phyloP scores from a whole-genome alignment of 306 rosid genomes.

The Geum urbanum region DNA sequence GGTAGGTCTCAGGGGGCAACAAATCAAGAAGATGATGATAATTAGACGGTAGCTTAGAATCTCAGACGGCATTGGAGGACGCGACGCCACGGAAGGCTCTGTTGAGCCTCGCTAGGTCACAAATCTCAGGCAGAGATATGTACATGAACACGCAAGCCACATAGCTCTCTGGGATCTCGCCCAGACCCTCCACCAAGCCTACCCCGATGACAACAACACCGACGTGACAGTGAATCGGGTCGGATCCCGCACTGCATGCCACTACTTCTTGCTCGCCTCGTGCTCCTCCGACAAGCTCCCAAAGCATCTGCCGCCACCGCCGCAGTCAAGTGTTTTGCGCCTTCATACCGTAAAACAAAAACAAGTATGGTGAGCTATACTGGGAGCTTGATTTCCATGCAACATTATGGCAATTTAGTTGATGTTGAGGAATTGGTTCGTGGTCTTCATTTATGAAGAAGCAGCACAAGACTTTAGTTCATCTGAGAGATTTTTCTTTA shows the following conservation, averaged over 20 bases:
- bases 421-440: too few species aligned
- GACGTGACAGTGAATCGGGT: slow-evolving; percentile 10
- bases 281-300: slow-evolving; percentile 17
- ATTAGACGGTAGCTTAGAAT: slow-evolving; percentile 67
- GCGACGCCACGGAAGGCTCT: slow-evolving; percentile 86
- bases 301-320: slow-evolving; percentile 5
- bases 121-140: slow-evolving; percentile 84
- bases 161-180: slow-evolving; percentile 86
- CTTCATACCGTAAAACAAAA: too few species aligned
- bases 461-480: too few species aligned
- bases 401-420: too few species aligned
- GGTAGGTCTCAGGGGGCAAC: slow-evolving; percentile 57
- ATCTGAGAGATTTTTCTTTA: too few species aligned
- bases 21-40: slow-evolving; percentile 64
- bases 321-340: too few species aligned
- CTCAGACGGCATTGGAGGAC: slow-evolving; percentile 81
- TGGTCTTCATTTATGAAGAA: too few species aligned
- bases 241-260: slow-evolving; percentile 62
- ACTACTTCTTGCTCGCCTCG: slow-evolving; percentile 45
- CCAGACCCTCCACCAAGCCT: slow-evolving; percentile 59
- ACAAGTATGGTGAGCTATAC: too few species aligned
- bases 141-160: slow-evolving; percentile 82
- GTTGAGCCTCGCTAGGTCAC: slow-evolving; percentile 77
- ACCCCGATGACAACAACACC: slow-evolving; percentile 42
- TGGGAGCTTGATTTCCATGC: too few species aligned